These are phyloP conservation scores for Clavulina sp. DNA, from an alignment of 768 basidiomycete genomes.

Conservation along the genomic window DNA sequence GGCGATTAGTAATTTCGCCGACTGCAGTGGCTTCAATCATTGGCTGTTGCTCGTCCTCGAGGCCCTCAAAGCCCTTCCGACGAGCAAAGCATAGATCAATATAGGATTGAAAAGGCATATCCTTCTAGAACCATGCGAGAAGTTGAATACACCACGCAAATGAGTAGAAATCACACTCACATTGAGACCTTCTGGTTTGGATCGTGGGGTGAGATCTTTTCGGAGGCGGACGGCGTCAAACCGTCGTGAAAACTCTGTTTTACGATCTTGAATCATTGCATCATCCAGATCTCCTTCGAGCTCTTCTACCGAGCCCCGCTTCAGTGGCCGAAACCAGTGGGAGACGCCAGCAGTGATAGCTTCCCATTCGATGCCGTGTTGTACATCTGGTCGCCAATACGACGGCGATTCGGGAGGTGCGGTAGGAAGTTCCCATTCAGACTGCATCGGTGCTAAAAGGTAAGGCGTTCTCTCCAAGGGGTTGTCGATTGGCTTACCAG, in stretches of 20 bases:
- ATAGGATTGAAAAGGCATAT: slow-evolving; percentile 39
- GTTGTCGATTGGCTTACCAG: slow-evolving; percentile 54
- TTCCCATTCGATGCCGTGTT: slow-evolving; percentile 44
- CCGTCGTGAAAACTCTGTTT: slow-evolving; percentile 57
- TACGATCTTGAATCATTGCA: slow-evolving; percentile 56
- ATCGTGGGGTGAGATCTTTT: slow-evolving; percentile 52
- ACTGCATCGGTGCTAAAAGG: slow-evolving; percentile 44
- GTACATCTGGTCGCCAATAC: slow-evolving; percentile 19
- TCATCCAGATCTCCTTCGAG: slow-evolving; percentile 36
- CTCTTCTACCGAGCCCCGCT: slow-evolving; percentile 20
- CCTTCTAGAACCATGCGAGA: slow-evolving; percentile 27
- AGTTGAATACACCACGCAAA: slow-evolving; percentile 1
- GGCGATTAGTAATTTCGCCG: slow-evolving; percentile 33
- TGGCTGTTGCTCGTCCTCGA: slow-evolving; percentile 47
- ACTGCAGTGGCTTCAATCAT: slow-evolving; percentile 49
- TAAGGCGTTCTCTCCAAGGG: slow-evolving; percentile 37
- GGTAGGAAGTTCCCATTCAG: slow-evolving; percentile 19
- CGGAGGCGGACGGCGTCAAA: slow-evolving; percentile 42
- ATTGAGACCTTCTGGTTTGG: slow-evolving; percentile 44
- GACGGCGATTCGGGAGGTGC: slow-evolving; percentile 12
- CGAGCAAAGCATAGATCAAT: slow-evolving; percentile 48
- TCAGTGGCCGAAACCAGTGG: slow-evolving; percentile 35
- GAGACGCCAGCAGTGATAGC: slow-evolving; percentile 33
- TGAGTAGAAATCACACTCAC: slow-evolving; percentile 26
- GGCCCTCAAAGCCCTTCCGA: slow-evolving; percentile 41